phyloP scores from a whole-genome alignment of 2,329 filamentous ascomycete genomes.

The Plectosphaerella plurivora region DNA sequence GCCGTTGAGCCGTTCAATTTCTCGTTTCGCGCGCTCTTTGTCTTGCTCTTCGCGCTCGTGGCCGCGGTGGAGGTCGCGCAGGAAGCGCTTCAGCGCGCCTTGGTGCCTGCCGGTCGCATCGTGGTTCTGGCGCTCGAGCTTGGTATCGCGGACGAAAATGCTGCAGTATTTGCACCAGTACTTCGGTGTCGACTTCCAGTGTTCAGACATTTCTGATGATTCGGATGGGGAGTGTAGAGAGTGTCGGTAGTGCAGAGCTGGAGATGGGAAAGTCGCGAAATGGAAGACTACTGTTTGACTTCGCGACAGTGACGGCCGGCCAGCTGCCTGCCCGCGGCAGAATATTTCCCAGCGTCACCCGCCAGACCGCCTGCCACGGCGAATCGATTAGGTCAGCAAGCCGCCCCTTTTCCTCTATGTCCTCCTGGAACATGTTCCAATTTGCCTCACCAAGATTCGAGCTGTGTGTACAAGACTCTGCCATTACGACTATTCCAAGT shows the following conservation, averaged over 20 bases:
- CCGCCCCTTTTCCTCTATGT: too few species aligned
- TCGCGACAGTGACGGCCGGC: not conserved
- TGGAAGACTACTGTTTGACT: not conserved
- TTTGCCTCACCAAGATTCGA: too few species aligned
- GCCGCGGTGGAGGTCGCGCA: conserved; percentile 81
- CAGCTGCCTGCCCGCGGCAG: too few species aligned
- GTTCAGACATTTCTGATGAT: conserved; percentile 71
- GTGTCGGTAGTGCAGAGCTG: not conserved
- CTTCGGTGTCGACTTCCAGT: conserved; percentile 96
- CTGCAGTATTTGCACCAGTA: conserved; percentile 99
- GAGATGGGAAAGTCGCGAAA: not conserved
- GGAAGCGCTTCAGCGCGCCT: conserved; percentile 78
- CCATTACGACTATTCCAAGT: too few species aligned
- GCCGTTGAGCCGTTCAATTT: conserved; percentile 82
- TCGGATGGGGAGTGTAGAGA: not conserved
- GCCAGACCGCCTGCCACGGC: too few species aligned
- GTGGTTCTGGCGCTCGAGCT: conserved; percentile 84
- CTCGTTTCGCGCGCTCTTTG: conserved; percentile 74
- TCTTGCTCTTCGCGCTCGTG: conserved; percentile 80
- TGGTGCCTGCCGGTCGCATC: conserved; percentile 85
- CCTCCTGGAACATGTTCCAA: too few species aligned
- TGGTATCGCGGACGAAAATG: conserved; percentile 85
- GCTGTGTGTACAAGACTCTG: too few species aligned
- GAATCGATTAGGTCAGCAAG: not conserved
- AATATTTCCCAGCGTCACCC: too few species aligned